Evolutionary conservation across 2,329 filamentous ascomycete genomes (phyloP), one percentile per base, ranked within the genome.

Genomic region (Penicillium sp.): DNA sequence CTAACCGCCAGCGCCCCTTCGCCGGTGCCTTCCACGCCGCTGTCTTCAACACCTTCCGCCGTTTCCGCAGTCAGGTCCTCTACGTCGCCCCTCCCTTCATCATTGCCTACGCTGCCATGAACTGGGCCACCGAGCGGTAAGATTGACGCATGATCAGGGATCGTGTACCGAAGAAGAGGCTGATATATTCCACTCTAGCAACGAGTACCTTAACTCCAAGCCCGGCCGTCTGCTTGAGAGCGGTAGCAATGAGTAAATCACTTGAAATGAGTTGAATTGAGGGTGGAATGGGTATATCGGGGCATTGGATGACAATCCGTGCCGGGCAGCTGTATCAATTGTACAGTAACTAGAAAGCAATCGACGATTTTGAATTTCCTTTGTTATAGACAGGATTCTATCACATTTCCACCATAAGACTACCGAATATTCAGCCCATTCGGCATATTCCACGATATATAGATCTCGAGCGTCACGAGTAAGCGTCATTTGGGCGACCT

Each of bases 41-140:
- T 67, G 76, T 97, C 78, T 97, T 97, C 86, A 98, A 98, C 82
- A 86, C 83, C 64, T 95, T 87, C 81, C 86, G 93, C 73, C 84
- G 93, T 66, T 88, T 87, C 75, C 85, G 84, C 71, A 74, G 80
- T 63, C 93, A 97, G 80, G 83, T 95, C 62, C 83, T 97, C 63
- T 98, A 91, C 81, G 84, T 91, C 74, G 81, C 85, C 24, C 88
- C 93, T 52, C 87, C 91, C 33, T 76, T 95, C 62, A 65, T 93
- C 57, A 72, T 79, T 61, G 90, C 81, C 60, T 98, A 97, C 78
- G 83, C 84, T 69, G 69, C 83, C 60, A 88, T 97, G 86, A 76
- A 87, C 70, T 98, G 93, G 93, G 92, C 93, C 60, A 86, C 82
- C 66, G 85, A 95, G 76, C 83, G 84, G 93, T 97, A 81, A 59